Evolutionary conservation across 768 basidiomycete genomes (phyloP).

Genomic region (Dioszegia aurantiaca): DNA sequence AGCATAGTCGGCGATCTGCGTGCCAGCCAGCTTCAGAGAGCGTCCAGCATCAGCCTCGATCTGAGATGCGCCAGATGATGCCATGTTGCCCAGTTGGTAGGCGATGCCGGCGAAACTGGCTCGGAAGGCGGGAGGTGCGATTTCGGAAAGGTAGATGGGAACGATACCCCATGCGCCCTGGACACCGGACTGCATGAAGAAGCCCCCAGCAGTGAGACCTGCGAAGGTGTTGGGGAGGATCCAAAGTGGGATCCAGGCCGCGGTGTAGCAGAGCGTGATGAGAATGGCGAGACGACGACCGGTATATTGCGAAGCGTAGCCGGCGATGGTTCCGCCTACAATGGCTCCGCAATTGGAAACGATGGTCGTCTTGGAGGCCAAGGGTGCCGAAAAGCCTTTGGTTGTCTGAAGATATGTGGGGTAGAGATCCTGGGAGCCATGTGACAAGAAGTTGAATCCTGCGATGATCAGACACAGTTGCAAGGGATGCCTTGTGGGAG

Average conservation of each 20-base stretch:
- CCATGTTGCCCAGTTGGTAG: constrained; percentile 59
- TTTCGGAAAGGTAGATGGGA: constrained; percentile 76
- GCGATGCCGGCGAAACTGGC: constrained; percentile 75
- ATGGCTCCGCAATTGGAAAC: constrained; percentile 60
- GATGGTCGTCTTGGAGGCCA: constrained; percentile 73
- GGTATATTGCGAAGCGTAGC: constrained; percentile 68
- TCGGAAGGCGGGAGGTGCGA: constrained; percentile 83
- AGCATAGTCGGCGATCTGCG: constrained; percentile 64
- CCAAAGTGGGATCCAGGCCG: constrained; percentile 62
- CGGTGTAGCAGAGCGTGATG: constrained; percentile 32
- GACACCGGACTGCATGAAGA: constrained; percentile 74
- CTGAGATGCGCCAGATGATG: constrained; percentile 71
- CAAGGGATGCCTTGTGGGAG: too few relatives aligned
- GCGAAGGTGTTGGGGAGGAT: constrained; percentile 70
- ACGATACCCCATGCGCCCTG: constrained; percentile 90
- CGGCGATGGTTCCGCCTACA: constrained; percentile 66
- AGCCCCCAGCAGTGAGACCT: constrained; percentile 74
- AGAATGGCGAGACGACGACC: constrained; percentile 71
- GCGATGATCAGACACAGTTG: too few relatives aligned
- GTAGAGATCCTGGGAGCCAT: constrained; percentile 64
- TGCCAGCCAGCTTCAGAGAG: constrained; percentile 57
- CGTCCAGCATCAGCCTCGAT: constrained; percentile 71
- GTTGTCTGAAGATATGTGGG: constrained; percentile 68
- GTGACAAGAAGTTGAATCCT: constrained; percentile 68
- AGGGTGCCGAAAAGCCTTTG: constrained; percentile 62